A percentile compares a stretch with the other conserved stretches of the same genome.
Conservation (phyloP, 371 early-diverging fungal species). For the Mucor irregularis region DNA sequence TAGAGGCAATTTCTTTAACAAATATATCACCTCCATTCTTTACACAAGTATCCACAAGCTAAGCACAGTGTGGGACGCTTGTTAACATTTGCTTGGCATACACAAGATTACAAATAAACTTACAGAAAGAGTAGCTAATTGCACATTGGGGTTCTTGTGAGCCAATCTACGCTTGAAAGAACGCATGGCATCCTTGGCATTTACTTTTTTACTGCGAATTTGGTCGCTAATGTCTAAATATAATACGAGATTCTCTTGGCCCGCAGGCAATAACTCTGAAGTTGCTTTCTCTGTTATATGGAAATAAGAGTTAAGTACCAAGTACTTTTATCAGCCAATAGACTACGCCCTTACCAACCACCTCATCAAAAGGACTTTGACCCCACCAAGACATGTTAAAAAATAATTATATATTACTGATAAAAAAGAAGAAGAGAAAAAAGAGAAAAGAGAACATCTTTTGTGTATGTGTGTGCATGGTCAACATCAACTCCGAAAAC, state of each 20-base stretch:
- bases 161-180: constrained; percentile 77
- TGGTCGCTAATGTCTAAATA: constrained; percentile 92
- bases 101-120: not conserved
- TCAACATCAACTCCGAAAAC: too few species aligned
- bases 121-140: constrained; percentile 86
- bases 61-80: not conserved
- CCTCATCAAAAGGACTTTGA: constrained; percentile 42
- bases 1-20: constrained; percentile 83
- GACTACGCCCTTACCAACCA: constrained; percentile 28
- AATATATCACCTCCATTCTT: constrained; percentile 93
- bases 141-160: constrained; percentile 92
- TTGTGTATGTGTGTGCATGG: not conserved
- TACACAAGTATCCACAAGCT: constrained; percentile 91
- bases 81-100: not conserved
- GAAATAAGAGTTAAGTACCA: not conserved
- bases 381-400: constrained; percentile 49
- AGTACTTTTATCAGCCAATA: not conserved
- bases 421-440: constrained; percentile 12
- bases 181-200: constrained; percentile 77
- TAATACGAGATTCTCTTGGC: constrained; percentile 79
- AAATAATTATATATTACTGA: not conserved
- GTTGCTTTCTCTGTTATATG: constrained; percentile 76
- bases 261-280: constrained; percentile 84
- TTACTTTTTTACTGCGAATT: constrained; percentile 84
- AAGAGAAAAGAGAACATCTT: not conserved